Conservation (phyloP, 164 flowering plant species). For the Magnolia officinalis region DNA sequence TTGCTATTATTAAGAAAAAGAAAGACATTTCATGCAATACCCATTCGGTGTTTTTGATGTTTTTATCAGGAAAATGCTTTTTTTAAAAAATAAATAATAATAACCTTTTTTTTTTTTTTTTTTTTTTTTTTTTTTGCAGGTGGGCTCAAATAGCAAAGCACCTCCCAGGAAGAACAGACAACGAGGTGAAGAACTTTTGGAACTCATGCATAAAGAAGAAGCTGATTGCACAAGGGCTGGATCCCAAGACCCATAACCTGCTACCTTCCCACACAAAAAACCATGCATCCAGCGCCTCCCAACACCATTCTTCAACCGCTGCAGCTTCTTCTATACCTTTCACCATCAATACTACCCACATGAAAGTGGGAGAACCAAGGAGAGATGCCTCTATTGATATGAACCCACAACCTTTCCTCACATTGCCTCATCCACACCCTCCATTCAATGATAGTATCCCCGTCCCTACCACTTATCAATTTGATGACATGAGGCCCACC, state of each 20-base stretch:
- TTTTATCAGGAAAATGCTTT: neutral
- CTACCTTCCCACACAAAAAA: conserved; percentile 26
- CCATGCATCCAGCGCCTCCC: conserved; percentile 17
- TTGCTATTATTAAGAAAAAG: no score
- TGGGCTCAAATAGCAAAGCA: conserved; percentile 74
- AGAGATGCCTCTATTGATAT: conserved; percentile 3
- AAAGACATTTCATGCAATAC: no score
- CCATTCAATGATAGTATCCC: neutral
- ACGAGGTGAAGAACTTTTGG: conserved; percentile 71
- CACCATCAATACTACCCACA: conserved; percentile 19
- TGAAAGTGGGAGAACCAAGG: conserved; percentile 2
- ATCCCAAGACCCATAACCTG: conserved; percentile 55
- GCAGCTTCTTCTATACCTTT: conserved; percentile 4
- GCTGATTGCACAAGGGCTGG: conserved; percentile 58
- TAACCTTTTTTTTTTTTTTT: neutral
- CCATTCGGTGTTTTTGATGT: no score
- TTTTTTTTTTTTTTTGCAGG: conserved; percentile 28
- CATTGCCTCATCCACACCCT: conserved; percentile 12
- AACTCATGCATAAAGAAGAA: conserved; percentile 73
- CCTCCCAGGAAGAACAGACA: conserved; percentile 66
- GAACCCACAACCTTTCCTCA: conserved; percentile 13
- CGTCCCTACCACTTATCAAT: conserved; percentile 5
- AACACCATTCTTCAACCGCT: conserved; percentile 15
- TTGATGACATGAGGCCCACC: conserved; percentile 11
- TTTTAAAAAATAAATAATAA: no score